Conservation (phyloP, 192 early-diverging fungal species). For the Diversispora eburnea region DNA sequence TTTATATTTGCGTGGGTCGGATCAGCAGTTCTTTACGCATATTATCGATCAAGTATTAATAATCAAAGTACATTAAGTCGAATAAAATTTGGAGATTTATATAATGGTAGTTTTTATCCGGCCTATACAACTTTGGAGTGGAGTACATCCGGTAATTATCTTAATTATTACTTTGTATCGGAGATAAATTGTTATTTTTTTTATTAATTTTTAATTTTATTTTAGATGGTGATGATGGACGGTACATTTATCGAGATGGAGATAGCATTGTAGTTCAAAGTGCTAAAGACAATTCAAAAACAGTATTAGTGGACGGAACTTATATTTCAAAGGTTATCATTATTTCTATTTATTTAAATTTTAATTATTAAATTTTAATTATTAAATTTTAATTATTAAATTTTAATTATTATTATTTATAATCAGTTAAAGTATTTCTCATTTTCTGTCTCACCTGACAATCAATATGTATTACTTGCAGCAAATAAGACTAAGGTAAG, state of each 20-base stretch:
- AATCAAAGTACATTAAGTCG: neutral
- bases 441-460: conserved; percentile 73
- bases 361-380: conserved; percentile 2
- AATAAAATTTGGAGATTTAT: conserved; percentile 8
- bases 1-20: conserved; percentile 14
- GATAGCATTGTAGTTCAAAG: conserved; percentile 20
- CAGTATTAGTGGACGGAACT: conserved; percentile 17
- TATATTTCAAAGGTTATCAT: conserved; percentile 14
- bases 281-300: conserved; percentile 9
- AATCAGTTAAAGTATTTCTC: conserved; percentile 31
- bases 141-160: neutral
- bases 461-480: conserved; percentile 71
- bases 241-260: conserved; percentile 16
- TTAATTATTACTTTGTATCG: neutral
- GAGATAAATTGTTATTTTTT: neutral
- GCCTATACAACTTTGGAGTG: neutral
- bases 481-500: conserved; percentile 60
- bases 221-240: conserved; percentile 14
- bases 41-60: neutral
- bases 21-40: conserved; percentile 11
- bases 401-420: conserved; percentile 37
- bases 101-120: neutral
- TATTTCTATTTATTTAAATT: neutral
- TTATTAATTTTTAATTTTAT: neutral
- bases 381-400: neutral